Evolutionary conservation across 75 land plant species (phyloP).

Genomic region (Sequoiadendron giganteum): DNA sequence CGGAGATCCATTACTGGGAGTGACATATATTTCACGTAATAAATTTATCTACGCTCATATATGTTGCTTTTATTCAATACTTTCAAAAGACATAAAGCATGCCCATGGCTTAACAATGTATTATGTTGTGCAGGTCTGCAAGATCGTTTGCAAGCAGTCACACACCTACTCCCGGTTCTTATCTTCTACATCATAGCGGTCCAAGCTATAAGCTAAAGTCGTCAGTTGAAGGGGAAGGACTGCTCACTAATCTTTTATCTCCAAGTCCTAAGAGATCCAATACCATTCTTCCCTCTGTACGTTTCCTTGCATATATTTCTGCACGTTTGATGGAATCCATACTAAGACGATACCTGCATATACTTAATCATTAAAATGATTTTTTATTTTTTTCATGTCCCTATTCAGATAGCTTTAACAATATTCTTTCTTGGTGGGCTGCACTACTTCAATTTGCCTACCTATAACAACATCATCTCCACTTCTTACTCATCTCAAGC

Average conservation of each 20-base stretch:
- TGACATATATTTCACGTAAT: slow-evolving; percentile 52
- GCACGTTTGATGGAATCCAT: not conserved
- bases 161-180: slow-evolving; percentile 58
- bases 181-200: slow-evolving; percentile 14
- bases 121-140: slow-evolving; percentile 66
- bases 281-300: slow-evolving; percentile 33
- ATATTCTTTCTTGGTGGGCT: slow-evolving; percentile 26
- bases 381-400: not conserved
- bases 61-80: too few relatives aligned
- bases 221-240: slow-evolving; percentile 22
- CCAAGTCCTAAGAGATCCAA: slow-evolving; percentile 16
- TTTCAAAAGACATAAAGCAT: not conserved
- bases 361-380: not conserved
- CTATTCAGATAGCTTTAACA: slow-evolving; percentile 26
- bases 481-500: not conserved
- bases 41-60: too few relatives aligned
- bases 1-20: slow-evolving; percentile 9
- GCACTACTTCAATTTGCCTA: slow-evolving; percentile 9
- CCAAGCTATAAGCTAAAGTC: not conserved
- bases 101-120: not conserved
- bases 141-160: slow-evolving; percentile 67
- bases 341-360: not conserved
- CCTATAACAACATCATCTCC: not conserved
- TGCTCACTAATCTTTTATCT: slow-evolving; percentile 14
- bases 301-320: not conserved